Evolutionary conservation across 768 basidiomycete genomes (phyloP).

Genomic region (Suillus subaureus): DNA sequence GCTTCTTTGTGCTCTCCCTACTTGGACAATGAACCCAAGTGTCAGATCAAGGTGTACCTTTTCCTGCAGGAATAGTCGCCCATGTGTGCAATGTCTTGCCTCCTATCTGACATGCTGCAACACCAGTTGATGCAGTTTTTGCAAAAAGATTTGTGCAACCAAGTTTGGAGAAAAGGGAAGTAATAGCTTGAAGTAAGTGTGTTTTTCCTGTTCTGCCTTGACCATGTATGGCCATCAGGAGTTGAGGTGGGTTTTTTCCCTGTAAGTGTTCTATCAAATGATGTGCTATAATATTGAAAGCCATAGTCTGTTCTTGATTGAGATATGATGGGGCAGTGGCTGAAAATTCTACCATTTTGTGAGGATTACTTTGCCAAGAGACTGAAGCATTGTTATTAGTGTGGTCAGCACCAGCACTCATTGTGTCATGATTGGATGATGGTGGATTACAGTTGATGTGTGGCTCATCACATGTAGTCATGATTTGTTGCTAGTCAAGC

Average conservation of each 20-base stretch:
- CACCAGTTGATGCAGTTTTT: not conserved
- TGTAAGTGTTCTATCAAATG: conserved; percentile 22
- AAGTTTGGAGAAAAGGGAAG: conserved; percentile 30
- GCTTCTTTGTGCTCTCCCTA: not conserved
- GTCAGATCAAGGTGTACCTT: not conserved
- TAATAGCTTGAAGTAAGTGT: conserved; percentile 37
- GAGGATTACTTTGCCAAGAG: no score
- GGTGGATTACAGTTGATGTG: not conserved
- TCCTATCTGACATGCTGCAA: not conserved
- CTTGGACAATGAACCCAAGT: not conserved
- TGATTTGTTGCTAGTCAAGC: no score
- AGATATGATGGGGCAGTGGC: not conserved
- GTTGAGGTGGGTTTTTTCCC: conserved; percentile 17
- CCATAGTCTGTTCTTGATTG: conserved; percentile 12
- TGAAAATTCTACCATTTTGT: no score
- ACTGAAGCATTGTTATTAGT: no score
- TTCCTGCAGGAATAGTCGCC: not conserved
- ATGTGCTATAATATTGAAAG: conserved; percentile 38
- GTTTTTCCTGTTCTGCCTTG: conserved; percentile 28
- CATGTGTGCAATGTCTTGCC: not conserved
- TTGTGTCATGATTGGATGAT: no score
- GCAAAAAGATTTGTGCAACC: not conserved
- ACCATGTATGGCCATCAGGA: conserved; percentile 42
- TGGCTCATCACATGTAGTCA: no score
- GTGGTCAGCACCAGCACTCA: no score